Evolutionary conservation across 352 stramenopile genomes (phyloP), one percentile per base, ranked within the genome.

Genomic region (Ophiocytium majus): DNA sequence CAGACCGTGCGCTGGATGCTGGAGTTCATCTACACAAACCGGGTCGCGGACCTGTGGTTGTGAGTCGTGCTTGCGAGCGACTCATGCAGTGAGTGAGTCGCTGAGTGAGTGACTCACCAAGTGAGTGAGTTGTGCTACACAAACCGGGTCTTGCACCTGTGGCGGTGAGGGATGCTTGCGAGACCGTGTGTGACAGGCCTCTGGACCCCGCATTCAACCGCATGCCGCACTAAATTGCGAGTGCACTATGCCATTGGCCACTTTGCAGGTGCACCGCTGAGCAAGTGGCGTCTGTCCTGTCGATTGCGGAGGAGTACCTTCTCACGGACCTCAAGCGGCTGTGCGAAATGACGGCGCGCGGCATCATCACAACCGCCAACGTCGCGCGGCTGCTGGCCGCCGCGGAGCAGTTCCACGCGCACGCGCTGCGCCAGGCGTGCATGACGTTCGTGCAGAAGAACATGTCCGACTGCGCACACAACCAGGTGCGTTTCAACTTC

Each of bases 1-100:
- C 9, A 80, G 0, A 96, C 95, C 89, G 92, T 97, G 50, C 89
- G 90, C 74, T 95, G 95, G 90, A 95, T 97, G 91, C 91, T 97
- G 64, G 93, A 97, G 90, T 97, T 95, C 83, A 95, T 97, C 78
- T 97, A 97, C 89, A 96, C 93, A 0, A 96, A 97, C 88, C 90
- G 92, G 14, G 92, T 97, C 9, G 87, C 91, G 23, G 93, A 95
- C 81, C 89, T 97, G 82, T 79, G 31, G 34, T 37, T 64, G 23
- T 57, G 43, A 57, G 43, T 14, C 43, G n/a, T n/a, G n/a, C n/a
- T n/a, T n/a, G n/a, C n/a, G n/a, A n/a, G n/a, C n/a, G n/a, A n/a
- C n/a, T n/a, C n/a, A n/a, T n/a, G n/a, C n/a, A n/a, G n/a, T n/a
- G n/a, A n/a, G n/a, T n/a, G n/a, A n/a, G n/a, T n/a, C n/a, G n/a